Base-by-base conservation (phyloP, 345 rosid species). In the Punica granatum region DNA sequence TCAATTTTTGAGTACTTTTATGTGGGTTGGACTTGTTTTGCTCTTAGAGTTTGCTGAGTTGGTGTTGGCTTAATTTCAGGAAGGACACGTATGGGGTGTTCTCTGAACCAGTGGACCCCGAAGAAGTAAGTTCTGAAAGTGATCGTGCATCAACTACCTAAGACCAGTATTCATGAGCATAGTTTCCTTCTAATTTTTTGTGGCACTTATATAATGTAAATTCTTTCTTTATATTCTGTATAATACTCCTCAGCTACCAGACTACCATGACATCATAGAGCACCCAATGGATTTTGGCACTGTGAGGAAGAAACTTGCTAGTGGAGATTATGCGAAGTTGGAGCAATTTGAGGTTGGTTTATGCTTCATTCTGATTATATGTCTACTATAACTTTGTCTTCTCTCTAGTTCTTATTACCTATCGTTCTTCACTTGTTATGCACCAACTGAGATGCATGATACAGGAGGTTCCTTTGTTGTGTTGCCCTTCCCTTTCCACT, bases 231-330 rank as follows among this genome's bases (percentile, higher is more conserved):
- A 33, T 36, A 41, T 72, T 46, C 65, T 54, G 43, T 21, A 11
- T 56, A 56, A 10, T 36, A 33, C 70, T 69, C 58, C 75, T 60
- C 88, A 92, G 98, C 93, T 92, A 56, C 98, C 98, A 34, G 97
- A 92, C 73, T 92, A 92, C 70, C 83, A 73, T 71, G 97, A 92
- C 49, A 72, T 85, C 72, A 80, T 92, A 60, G 78, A 83, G 73
- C 82, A 88, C 79, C 96, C 97, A 0, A 90, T 92, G 98, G 98
- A 92, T 81, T 92, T 90, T 49, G 77, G 80, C 41, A 90, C 96
- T 23, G 67, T 84, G 59, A 79, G 89, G 81, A 84, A 79, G 73
- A 92, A 88, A 75, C 80, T 92, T 66, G 79, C 69, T 46, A 65
- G 65, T 21, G 88, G 86, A 63, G 88, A 72, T 42, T 92, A 87